A percentile compares a stretch with the other conserved stretches of the same genome.
These are phyloP conservation scores for Fusarium sp. DNA, from an alignment of 2,329 filamentous ascomycete species.

Conservation along the genomic window DNA sequence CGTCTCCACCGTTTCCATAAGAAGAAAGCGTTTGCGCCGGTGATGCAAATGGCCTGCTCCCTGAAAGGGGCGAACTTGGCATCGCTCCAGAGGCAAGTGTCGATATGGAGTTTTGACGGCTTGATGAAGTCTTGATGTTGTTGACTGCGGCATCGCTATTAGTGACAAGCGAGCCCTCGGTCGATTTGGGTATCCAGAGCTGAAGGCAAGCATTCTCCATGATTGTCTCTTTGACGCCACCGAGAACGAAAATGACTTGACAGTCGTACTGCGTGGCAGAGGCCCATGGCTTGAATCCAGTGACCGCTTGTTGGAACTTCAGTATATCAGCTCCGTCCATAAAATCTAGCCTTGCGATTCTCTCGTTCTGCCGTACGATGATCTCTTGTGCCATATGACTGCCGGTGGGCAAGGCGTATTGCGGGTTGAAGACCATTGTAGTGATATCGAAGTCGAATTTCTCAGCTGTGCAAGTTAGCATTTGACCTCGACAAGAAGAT, in stretches of 20 bases:
- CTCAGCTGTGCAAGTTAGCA: constrained; percentile 38
- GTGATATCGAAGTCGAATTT: constrained; percentile 49
- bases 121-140: constrained; percentile 1
- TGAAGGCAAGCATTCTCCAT: constrained; percentile 47
- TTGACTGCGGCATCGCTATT: constrained; percentile 40
- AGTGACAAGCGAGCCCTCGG: constrained; percentile 43
- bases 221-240: constrained; percentile 36
- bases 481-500: neutral
- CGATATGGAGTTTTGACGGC: constrained; percentile 32
- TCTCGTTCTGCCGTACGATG: constrained; percentile 45
- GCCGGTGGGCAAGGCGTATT: constrained; percentile 43
- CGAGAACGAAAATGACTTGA: constrained; percentile 45
- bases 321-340: constrained; percentile 40
- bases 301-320: constrained; percentile 49
- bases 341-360: constrained; percentile 47
- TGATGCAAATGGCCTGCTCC: constrained; percentile 1
- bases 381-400: constrained; percentile 40
- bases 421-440: constrained; percentile 42
- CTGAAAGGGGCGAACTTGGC: neutral
- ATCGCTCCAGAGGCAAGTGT: constrained; percentile 2
- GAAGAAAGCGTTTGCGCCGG: neutral
- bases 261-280: constrained; percentile 43
- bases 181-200: constrained; percentile 47
- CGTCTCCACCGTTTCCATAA: neutral
- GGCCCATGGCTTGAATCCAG: constrained; percentile 47